Evolutionary conservation across 225 moss, liverwort and hornwort species (phyloP).

Genomic region (Bryoerythrophyllum caledonicum): DNA sequence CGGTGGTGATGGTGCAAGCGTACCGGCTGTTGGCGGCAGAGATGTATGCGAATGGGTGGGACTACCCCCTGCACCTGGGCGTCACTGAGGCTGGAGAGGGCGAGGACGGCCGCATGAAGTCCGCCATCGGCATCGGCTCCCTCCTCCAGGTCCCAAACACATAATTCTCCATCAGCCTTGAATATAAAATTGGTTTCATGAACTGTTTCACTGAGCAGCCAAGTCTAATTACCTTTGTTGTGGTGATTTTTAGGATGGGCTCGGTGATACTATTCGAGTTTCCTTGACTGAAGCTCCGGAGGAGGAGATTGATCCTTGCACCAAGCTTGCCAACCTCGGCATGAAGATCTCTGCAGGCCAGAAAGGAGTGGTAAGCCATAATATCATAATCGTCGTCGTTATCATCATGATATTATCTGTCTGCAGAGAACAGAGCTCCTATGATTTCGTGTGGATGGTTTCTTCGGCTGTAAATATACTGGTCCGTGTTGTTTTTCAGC

Average conservation of each 20-base stretch:
- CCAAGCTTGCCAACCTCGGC: conserved; percentile 81
- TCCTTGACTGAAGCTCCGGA: conserved; percentile 98
- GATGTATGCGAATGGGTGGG: conserved; percentile 94
- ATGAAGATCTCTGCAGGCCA: conserved; percentile 72
- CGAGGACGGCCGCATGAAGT: conserved; percentile 99
- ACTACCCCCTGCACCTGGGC: conserved; percentile 98
- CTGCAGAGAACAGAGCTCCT: conserved; percentile 1
- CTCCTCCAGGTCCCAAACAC: conserved; percentile 68
- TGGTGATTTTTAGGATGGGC: conserved; percentile 65
- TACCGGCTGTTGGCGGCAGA: conserved; percentile 92
- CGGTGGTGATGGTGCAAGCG: conserved; percentile 97
- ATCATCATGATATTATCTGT: neutral
- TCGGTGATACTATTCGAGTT: conserved; percentile 96
- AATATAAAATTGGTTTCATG: too few species aligned
- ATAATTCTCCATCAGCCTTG: too few species aligned
- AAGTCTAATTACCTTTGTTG: too few species aligned
- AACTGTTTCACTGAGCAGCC: too few species aligned
- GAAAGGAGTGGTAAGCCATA: conserved; percentile 69
- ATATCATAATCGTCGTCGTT: too few species aligned
- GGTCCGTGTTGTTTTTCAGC: conserved; percentile 34
- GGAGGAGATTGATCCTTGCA: conserved; percentile 95
- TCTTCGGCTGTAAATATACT: neutral
- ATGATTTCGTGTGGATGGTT: neutral
- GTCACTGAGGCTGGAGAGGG: conserved; percentile 99
- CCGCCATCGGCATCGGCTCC: conserved; percentile 97